Percentiles rank a stretch among this genome's conserved stretches.
These are phyloP conservation scores for Cyanodermella asteris DNA, from an alignment of 2,329 filamentous ascomycete genomes.

Conservation along the genomic window DNA sequence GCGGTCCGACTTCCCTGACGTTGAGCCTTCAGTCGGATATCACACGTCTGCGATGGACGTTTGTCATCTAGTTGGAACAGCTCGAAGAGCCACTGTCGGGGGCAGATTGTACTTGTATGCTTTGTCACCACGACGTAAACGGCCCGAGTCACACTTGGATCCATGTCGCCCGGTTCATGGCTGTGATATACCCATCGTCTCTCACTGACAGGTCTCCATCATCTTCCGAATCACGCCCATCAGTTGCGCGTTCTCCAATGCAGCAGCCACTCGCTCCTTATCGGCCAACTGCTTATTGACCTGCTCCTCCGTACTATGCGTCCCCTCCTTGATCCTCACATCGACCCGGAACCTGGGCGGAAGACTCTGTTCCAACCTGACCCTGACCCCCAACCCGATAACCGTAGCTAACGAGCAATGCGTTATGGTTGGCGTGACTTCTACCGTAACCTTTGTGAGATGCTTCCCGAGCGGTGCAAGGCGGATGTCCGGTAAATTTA, in stretches of 20 bases:
- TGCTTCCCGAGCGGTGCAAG: slow-evolving; percentile 39
- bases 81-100: too few relatives aligned
- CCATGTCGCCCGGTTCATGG: too few relatives aligned
- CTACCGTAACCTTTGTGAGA: slow-evolving; percentile 56
- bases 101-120: too few relatives aligned
- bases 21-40: too few relatives aligned
- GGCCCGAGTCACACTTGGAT: too few relatives aligned
- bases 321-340: slow-evolving; percentile 83
- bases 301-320: slow-evolving; percentile 84
- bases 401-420: slow-evolving; percentile 94
- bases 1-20: too few relatives aligned
- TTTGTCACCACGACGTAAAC: too few relatives aligned
- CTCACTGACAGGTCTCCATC: slow-evolving; percentile 59
- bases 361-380: slow-evolving; percentile 72
- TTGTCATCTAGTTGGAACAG: too few relatives aligned
- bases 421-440: slow-evolving; percentile 89
- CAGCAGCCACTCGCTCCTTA: slow-evolving; percentile 89
- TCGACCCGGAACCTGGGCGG: slow-evolving; percentile 84
- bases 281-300: slow-evolving; percentile 93
- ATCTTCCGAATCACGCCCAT: slow-evolving; percentile 81
- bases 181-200: slow-evolving; percentile 1
- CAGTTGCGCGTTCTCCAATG: slow-evolving; percentile 78
- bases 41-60: too few relatives aligned
- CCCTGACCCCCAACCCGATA: slow-evolving; percentile 79
- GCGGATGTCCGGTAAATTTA: slow-evolving; percentile 84